Evolutionary conservation across 371 early-diverging fungal genomes (phyloP).

Genomic region (Coemansia sp.): DNA sequence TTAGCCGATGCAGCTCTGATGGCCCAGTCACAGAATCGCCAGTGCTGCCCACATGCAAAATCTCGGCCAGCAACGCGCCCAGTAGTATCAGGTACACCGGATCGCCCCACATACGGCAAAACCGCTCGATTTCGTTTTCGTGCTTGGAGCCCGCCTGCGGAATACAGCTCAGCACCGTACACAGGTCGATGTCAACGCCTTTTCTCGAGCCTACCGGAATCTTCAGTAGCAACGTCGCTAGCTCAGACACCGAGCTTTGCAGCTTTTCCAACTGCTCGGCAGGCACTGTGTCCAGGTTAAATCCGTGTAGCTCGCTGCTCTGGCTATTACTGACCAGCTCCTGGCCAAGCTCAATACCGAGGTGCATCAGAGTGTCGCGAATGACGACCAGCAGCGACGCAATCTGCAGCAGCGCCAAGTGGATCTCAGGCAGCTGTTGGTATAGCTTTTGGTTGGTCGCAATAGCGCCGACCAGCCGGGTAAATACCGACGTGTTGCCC

Average conservation of each 20-base stretch:
- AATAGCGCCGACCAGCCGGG: constrained; percentile 21
- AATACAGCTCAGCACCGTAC: too few relatives aligned
- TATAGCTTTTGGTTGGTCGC: constrained; percentile 29
- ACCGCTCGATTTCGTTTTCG: constrained; percentile 37
- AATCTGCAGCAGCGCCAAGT: constrained; percentile 27
- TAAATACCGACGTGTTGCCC: constrained; percentile 15
- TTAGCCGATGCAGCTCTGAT: constrained; percentile 1
- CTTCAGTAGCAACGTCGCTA: constrained; percentile 6
- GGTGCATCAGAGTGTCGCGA: too few relatives aligned
- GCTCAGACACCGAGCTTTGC: constrained; percentile 10
- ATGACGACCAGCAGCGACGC: not conserved
- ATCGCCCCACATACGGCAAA: constrained; percentile 41
- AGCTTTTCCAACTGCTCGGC: not conserved
- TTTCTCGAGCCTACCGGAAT: constrained; percentile 13
- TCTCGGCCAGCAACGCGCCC: constrained; percentile 17
- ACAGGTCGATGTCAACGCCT: too few relatives aligned
- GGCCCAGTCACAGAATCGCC: constrained; percentile 11
- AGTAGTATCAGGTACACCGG: constrained; percentile 20
- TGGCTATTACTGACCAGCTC: too few relatives aligned
- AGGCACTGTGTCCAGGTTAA: constrained; percentile 1
- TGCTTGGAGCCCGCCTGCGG: too few relatives aligned
- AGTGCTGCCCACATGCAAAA: constrained; percentile 4
- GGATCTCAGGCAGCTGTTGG: constrained; percentile 40
- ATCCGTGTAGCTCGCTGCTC: too few relatives aligned
- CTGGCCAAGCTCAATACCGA: too few relatives aligned